Evolutionary conservation across 2,329 filamentous ascomycete genomes (phyloP), one percentile per base, ranked within the genome.

Genomic region (Penicillium expansum): DNA sequence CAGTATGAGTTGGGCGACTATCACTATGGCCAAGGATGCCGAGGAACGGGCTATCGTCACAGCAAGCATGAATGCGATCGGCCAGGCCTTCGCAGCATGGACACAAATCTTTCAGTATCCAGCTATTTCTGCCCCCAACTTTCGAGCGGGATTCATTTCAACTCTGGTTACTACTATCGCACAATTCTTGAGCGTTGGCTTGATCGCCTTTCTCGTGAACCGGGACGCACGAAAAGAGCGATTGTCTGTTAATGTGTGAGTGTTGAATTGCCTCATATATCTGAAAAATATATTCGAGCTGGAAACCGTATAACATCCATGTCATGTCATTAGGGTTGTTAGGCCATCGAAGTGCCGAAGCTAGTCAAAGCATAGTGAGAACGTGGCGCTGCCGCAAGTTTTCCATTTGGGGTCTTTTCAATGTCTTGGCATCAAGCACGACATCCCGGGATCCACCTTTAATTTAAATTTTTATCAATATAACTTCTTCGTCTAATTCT

Each of bases 41-140:
- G 76, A 78, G 52, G 76, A 78, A 57, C 67, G 76, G 20, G 75
- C 75, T 1, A 67, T 77, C 2, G 74, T 77, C 6, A 76, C 73
- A 16, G 75, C 74, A 0, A 77, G 74, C 30, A 78, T 78, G 75
- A 78, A 77, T 47, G 72, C 76, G 6, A 75, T 78, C 47, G 75
- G 76, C 1, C 75, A 78, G 57, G 75, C 69, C 2, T 76, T 78
- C 33, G 72, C 69, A 13, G 75, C 76, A 0, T 74, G 76, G 45
- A 72, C 69, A 2, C 75, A 78, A 52, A 62, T 78, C 14, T 66
- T 75, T 5, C 73, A 75, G 49, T 78, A 70, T 43, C 73, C 75
- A 0, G 74, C 76, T 0, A 67, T 65, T 7, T 63, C 67, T 16
- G 74, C 72, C 10, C 74, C 74, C 9, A 65, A 66, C 22, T 78